Conservation (phyloP, 2,329 filamentous ascomycete genomes). For the Eutypella sp. region DNA sequence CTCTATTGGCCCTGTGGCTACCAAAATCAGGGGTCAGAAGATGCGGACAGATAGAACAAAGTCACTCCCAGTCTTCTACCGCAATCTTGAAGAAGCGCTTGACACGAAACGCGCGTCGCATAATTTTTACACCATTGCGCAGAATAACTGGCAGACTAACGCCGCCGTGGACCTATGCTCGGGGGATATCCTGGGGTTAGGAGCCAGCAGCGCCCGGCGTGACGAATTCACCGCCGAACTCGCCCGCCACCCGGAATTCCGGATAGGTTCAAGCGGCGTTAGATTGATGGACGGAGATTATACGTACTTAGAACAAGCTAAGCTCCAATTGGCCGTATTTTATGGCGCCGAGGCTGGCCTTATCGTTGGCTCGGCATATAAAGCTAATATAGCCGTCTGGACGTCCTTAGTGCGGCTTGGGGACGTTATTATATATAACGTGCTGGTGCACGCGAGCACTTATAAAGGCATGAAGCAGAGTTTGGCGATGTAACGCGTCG, state of each 20-base stretch:
- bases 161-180: slow-evolving; percentile 51
- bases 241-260: slow-evolving; percentile 28
- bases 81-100: slow-evolving; percentile 27
- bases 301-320: slow-evolving; percentile 45
- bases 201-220: slow-evolving; percentile 39
- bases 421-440: slow-evolving; percentile 59
- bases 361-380: slow-evolving; percentile 54
- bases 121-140: neutral
- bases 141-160: neutral
- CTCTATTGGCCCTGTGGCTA: too few relatives aligned
- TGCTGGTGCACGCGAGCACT: slow-evolving; percentile 61
- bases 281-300: slow-evolving; percentile 63
- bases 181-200: slow-evolving; percentile 60
- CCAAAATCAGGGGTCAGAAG: too few relatives aligned
- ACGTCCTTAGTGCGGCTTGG: slow-evolving; percentile 45
- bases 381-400: slow-evolving; percentile 49
- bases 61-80: too few relatives aligned
- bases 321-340: slow-evolving; percentile 55
- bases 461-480: slow-evolving; percentile 58
- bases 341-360: slow-evolving; percentile 54
- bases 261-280: slow-evolving; percentile 51
- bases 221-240: slow-evolving; percentile 39
- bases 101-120: slow-evolving; percentile 16
- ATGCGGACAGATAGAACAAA: too few relatives aligned
- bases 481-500: slow-evolving; percentile 39